These are phyloP conservation scores for Aspergillus sp. DNA, from an alignment of 2,329 filamentous ascomycete species.

Conservation along the genomic window DNA sequence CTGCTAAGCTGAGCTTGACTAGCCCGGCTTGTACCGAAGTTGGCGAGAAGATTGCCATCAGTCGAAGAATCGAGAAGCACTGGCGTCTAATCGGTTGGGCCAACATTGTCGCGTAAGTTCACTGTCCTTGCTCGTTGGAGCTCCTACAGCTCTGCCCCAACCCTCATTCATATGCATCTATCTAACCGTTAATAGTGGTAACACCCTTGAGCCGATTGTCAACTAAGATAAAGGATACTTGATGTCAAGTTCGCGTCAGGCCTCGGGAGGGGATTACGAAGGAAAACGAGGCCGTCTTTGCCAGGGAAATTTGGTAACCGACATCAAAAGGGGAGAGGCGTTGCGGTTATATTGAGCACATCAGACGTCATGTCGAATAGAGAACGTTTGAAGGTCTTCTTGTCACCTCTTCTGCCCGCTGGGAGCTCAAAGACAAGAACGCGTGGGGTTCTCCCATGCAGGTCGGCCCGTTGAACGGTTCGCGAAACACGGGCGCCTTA, in stretches of 20 bases:
- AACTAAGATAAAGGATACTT: slow-evolving; percentile 31
- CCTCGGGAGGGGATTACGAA: slow-evolving; percentile 14
- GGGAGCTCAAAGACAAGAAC: slow-evolving; percentile 8
- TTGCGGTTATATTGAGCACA: slow-evolving; percentile 31
- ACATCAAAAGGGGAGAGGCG: slow-evolving; percentile 16
- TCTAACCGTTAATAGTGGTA: slow-evolving; percentile 37
- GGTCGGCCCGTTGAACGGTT: slow-evolving; percentile 7
- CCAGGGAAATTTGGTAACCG: slow-evolving; percentile 21
- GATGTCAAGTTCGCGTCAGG: slow-evolving; percentile 15
- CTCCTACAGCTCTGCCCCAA: not conserved
- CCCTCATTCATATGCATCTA: not conserved
- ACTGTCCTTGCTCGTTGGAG: not conserved
- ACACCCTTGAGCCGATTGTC: slow-evolving; percentile 47
- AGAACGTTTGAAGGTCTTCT: slow-evolving; percentile 29
- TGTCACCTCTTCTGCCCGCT: slow-evolving; percentile 16
- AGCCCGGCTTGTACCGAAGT: slow-evolving; percentile 95
- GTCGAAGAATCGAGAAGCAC: slow-evolving; percentile 97
- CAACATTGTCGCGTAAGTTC: slow-evolving; percentile 64
- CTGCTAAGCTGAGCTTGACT: slow-evolving; percentile 89
- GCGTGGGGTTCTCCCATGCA: slow-evolving; percentile 7
- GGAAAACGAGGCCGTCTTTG: slow-evolving; percentile 14
- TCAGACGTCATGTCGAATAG: slow-evolving; percentile 32
- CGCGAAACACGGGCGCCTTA: slow-evolving; percentile 9
- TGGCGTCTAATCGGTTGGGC: slow-evolving; percentile 95
- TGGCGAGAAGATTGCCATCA: slow-evolving; percentile 96